These are phyloP conservation scores for Planoprotostelium fungivorum DNA, from an alignment of 78 protist species.

Conservation along the genomic window DNA sequence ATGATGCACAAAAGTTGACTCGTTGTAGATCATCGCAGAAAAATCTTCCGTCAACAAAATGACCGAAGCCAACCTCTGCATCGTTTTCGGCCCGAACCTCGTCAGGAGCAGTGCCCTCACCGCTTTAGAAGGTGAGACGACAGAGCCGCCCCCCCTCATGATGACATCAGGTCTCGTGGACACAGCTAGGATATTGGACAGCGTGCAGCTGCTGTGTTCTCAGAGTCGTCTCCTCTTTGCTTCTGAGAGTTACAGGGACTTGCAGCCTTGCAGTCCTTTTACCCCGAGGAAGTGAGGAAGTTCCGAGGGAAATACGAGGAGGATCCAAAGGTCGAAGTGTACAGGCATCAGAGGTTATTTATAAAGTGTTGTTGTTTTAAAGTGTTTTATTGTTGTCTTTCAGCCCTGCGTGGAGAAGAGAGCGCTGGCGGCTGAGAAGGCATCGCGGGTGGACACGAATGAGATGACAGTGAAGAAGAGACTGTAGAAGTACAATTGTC, in stretches of 20 bases:
- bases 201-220: background rate
- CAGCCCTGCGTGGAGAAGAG: no score
- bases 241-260: no score
- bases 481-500: background rate
- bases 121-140: background rate
- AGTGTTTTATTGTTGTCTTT: no score
- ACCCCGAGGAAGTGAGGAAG: no score
- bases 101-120: background rate
- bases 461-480: background rate
- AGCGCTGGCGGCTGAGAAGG: background rate
- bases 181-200: background rate
- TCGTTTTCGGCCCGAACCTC: slow-evolving; percentile 57
- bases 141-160: background rate
- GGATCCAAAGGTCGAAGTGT: no score
- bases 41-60: slow-evolving; percentile 23
- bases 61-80: slow-evolving; percentile 37
- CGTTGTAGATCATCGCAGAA: background rate
- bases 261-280: no score
- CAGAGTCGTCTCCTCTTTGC: no score
- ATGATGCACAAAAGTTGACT: no score
- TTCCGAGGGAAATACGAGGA: no score
- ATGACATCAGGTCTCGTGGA: background rate
- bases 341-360: no score
- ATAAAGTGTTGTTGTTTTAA: no score
- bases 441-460: background rate